These are phyloP conservation scores for Yarrowia phangngaensis DNA, from an alignment of 805 yeast species.

Conservation along the genomic window DNA sequence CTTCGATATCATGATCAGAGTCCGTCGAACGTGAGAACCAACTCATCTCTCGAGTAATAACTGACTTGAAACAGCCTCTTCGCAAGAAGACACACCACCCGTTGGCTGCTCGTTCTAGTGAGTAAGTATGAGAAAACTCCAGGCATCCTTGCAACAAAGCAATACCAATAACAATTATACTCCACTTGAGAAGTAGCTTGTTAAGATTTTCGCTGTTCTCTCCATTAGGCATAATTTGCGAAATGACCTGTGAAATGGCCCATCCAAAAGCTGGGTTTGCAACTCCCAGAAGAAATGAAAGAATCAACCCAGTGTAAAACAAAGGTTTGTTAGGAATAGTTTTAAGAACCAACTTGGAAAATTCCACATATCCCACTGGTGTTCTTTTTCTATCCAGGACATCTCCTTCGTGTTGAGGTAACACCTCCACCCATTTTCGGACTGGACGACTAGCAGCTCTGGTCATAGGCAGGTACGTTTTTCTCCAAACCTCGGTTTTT, in stretches of 20 bases:
- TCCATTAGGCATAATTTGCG: slow-evolving; percentile 54
- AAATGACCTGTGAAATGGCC: slow-evolving; percentile 64
- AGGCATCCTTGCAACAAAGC: slow-evolving; percentile 60
- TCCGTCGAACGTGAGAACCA: slow-evolving; percentile 44
- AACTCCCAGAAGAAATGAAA: slow-evolving; percentile 57
- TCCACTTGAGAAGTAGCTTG: slow-evolving; percentile 51
- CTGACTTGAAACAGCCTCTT: slow-evolving; percentile 45
- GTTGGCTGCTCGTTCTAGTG: slow-evolving; percentile 61
- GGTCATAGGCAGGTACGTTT: slow-evolving; percentile 1
- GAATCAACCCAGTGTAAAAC: slow-evolving; percentile 49
- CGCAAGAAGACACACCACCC: slow-evolving; percentile 60
- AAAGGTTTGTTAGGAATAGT: slow-evolving; percentile 30
- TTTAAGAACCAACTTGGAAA: slow-evolving; percentile 7
- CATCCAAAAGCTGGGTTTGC: slow-evolving; percentile 75
- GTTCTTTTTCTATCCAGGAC: slow-evolving; percentile 1
- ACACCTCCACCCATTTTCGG: slow-evolving; percentile 7
- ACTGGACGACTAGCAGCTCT: neutral
- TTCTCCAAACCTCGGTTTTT: neutral
- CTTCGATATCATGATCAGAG: neutral
- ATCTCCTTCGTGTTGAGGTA: neutral
- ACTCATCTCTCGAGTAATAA: slow-evolving; percentile 48
- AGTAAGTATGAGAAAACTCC: slow-evolving; percentile 49
- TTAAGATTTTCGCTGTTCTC: slow-evolving; percentile 34
- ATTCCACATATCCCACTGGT: slow-evolving; percentile 6
- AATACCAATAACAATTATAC: slow-evolving; percentile 58